A percentile compares a stretch with the other conserved stretches of the same genome.
Conservation (phyloP, 2,329 filamentous ascomycete species). For the Paracoccidioides lutzii region DNA sequence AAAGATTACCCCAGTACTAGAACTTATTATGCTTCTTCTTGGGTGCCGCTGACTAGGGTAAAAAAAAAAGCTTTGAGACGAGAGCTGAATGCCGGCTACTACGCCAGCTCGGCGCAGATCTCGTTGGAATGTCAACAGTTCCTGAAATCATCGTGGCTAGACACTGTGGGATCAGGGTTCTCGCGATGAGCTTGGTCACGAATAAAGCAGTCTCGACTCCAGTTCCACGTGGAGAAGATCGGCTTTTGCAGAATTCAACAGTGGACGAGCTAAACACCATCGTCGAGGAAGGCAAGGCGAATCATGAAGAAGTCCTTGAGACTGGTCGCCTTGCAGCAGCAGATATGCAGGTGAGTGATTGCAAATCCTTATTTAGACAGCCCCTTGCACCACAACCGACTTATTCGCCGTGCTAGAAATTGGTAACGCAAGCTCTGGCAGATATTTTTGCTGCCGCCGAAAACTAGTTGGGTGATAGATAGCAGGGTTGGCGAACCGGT, state of each 20-base stretch:
- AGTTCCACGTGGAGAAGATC: constrained; percentile 45
- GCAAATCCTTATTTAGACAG: neutral
- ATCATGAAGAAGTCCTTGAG: constrained; percentile 53
- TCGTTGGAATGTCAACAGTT: constrained; percentile 60
- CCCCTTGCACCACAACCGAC: constrained; percentile 4
- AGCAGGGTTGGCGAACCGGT: neutral
- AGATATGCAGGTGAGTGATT: constrained; percentile 45
- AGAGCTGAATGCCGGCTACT: constrained; percentile 53
- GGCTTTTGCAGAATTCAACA: constrained; percentile 38
- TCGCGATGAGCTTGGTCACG: constrained; percentile 54
- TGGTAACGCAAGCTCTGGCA: constrained; percentile 24
- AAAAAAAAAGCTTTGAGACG: constrained; percentile 44
- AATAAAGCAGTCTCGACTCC: constrained; percentile 50
- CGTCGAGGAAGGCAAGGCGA: constrained; percentile 47
- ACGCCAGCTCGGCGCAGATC: constrained; percentile 47
- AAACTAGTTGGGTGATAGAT: neutral
- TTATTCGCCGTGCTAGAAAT: constrained; percentile 15
- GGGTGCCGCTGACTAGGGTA: neutral
- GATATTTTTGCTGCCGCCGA: constrained; percentile 11
- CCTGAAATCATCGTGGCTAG: constrained; percentile 55
- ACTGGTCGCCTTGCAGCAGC: constrained; percentile 46
- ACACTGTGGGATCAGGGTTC: constrained; percentile 49
- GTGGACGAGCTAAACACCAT: constrained; percentile 41
- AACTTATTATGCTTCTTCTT: too few species aligned
- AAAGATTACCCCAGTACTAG: constrained; percentile 14